Percentiles rank a stretch among this genome's conserved stretches.
phyloP scores from a whole-genome alignment of 2,329 filamentous ascomycete genomes.

The Talaromyces sp. region DNA sequence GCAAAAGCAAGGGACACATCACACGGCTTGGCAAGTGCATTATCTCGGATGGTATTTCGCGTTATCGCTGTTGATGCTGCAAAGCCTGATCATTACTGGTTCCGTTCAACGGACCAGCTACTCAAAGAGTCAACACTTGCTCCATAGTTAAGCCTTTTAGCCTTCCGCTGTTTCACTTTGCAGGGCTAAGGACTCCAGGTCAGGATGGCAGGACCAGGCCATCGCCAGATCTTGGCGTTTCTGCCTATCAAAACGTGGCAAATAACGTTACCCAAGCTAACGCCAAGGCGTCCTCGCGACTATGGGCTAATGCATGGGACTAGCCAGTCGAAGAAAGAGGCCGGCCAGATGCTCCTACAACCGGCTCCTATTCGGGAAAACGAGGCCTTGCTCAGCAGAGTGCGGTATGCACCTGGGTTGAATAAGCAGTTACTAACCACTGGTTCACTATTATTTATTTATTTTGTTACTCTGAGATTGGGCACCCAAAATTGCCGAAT shows the following conservation, averaged over 20 bases:
- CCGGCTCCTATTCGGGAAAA: not conserved
- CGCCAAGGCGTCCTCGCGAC: not conserved
- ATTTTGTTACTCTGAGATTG: not conserved
- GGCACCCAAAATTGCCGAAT: not conserved
- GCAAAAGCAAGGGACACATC: not conserved
- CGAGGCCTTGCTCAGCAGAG: not conserved
- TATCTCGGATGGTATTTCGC: not conserved
- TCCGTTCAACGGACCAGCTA: not conserved
- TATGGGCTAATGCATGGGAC: not conserved
- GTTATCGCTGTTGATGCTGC: not conserved
- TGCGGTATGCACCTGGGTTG: not conserved
- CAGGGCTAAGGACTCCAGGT: not conserved
- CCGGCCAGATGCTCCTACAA: not conserved
- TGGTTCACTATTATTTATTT: not conserved
- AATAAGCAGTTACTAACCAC: not conserved
- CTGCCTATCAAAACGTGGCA: conserved; percentile 1
- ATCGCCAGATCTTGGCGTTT: not conserved
- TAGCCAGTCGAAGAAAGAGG: not conserved
- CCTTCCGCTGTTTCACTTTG: not conserved
- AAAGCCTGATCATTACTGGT: not conserved
- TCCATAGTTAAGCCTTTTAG: not conserved
- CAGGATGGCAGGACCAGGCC: no score
- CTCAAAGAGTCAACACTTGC: not conserved
- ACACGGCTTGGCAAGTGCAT: not conserved
- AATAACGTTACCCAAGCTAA: not conserved